A percentile compares a stretch with the other conserved stretches of the same genome.
Conservation (phyloP, 1,284 basidiomycete genomes). For the Apiotrichum siamense region DNA sequence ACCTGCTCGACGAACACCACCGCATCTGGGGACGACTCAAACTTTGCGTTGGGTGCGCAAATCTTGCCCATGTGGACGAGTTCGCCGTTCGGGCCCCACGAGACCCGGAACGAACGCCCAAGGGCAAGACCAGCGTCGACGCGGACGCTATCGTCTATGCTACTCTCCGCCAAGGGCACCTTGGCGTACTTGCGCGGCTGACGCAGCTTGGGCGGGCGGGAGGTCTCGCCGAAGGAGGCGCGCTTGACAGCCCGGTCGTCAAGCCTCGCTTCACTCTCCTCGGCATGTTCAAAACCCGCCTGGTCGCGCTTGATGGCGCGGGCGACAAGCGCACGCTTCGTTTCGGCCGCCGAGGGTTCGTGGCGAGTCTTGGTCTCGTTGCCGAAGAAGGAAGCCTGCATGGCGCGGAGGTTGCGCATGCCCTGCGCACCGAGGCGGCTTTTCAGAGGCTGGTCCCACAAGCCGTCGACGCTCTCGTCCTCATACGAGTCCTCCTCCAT, state of each 20-base stretch:
- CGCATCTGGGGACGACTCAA: conserved; percentile 23
- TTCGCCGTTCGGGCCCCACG: conserved; percentile 78
- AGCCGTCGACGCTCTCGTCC: conserved; percentile 17
- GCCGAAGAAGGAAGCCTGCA: conserved; percentile 78
- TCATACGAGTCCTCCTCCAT: conserved; percentile 31
- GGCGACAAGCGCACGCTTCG: conserved; percentile 4
- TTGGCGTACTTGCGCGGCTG: conserved; percentile 38
- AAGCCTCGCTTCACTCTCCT: conserved; percentile 63
- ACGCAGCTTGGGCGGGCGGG: conserved; percentile 58
- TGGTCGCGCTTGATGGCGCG: conserved; percentile 13
- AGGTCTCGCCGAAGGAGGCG: conserved; percentile 66
- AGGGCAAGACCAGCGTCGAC: conserved; percentile 77
- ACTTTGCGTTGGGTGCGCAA: conserved; percentile 52
- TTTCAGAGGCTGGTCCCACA: conserved; percentile 27
- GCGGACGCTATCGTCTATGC: conserved; percentile 55
- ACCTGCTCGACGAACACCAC: conserved; percentile 29
- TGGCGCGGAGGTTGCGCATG: conserved; percentile 76
- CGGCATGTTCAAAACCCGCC: conserved; percentile 56
- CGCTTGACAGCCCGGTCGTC: conserved; percentile 62
- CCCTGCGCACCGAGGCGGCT: conserved; percentile 58
- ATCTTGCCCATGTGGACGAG: conserved; percentile 70
- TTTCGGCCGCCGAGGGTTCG: neutral
- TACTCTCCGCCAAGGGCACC: conserved; percentile 31
- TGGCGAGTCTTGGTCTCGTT: conserved; percentile 18
- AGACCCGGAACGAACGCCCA: conserved; percentile 81